Evolutionary conservation across 768 basidiomycete genomes (phyloP), one percentile per base, ranked within the genome.

Genomic region (Leucocoprinus leucothites): DNA sequence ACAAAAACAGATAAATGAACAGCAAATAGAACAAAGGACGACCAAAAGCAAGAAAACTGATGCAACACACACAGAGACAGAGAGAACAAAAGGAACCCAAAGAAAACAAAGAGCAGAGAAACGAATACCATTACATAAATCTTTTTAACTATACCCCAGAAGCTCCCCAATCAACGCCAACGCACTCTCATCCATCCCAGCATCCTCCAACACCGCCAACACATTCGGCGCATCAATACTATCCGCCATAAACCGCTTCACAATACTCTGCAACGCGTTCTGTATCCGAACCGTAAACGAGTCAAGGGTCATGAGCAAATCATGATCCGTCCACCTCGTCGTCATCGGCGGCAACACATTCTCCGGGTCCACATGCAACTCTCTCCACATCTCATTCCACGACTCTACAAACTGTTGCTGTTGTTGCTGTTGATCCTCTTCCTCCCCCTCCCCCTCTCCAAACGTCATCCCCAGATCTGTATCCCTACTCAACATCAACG

Each of bases 231-330:
- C 57, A 43, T 67, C 67, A 41, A 66, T 63, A 9, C 60, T 51
- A 11, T 61, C 62, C 3, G 60, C 58, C 7, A 60, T 55, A 46
- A 65, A 64, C 57, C 64, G 65, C 49, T 65, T 60, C n/a, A 64
- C 63, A 42, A 77, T 59, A 9, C 74, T 65, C 34, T 71, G 65
- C 24, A 84, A 69, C 2, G 88, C 81, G 64, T 94, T 94, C 65
- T 91, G 86, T 51, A 94, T 84, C 42, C 94, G 78, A 7, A 82
- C 71, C 26, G 87, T 75, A 49, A 96, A 65, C 11, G 86, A 89
- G 61, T 94, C 89, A 28, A 97, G 74, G n/a, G 91, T 70, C 57
- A 80, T 69, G 70, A 85, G 80, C 50, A 94, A 70, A 56, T 95
- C 89, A 16, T 77, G 69, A 60, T 94, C 92, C 25, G 81, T 76